These are phyloP conservation scores for Poterioochromonas sp. DNA, from an alignment of 352 stramenopile species.

Conservation along the genomic window DNA sequence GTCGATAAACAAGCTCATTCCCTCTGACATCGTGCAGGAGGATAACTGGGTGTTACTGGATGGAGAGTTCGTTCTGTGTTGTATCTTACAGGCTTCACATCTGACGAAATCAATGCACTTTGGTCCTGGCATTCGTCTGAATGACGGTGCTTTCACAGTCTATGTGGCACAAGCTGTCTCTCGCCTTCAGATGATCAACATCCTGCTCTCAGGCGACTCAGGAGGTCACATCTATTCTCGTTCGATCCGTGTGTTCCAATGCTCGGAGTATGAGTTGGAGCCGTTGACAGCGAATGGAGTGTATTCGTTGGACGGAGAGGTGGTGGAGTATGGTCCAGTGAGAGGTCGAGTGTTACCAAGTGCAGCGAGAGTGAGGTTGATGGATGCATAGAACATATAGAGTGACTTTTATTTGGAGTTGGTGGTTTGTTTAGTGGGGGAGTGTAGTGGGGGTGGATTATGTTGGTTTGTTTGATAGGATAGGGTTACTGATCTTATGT, in stretches of 20 bases:
- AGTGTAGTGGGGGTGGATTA: no score
- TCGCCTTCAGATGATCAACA: not conserved
- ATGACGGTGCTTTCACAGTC: not conserved
- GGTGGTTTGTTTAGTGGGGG: no score
- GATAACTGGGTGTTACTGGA: not conserved
- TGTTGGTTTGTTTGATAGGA: no score
- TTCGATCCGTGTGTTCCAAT: not conserved
- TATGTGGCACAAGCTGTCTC: not conserved
- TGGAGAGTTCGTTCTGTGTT: not conserved
- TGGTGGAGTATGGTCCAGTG: conserved; percentile 1
- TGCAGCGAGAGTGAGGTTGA: not conserved
- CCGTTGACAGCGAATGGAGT: not conserved
- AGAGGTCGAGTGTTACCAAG: not conserved
- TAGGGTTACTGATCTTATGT: no score
- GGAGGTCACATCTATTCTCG: not conserved
- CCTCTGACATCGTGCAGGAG: not conserved
- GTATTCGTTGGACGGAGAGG: not conserved
- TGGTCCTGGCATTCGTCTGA: not conserved
- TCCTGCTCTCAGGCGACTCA: not conserved
- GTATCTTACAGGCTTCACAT: not conserved
- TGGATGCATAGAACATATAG: no score
- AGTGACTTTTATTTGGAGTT: no score
- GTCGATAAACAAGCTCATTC: not conserved
- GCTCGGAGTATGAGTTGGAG: not conserved
- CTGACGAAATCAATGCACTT: not conserved